These are phyloP conservation scores for Myxozyma udenii DNA, from an alignment of 805 yeast species.

Conservation along the genomic window DNA sequence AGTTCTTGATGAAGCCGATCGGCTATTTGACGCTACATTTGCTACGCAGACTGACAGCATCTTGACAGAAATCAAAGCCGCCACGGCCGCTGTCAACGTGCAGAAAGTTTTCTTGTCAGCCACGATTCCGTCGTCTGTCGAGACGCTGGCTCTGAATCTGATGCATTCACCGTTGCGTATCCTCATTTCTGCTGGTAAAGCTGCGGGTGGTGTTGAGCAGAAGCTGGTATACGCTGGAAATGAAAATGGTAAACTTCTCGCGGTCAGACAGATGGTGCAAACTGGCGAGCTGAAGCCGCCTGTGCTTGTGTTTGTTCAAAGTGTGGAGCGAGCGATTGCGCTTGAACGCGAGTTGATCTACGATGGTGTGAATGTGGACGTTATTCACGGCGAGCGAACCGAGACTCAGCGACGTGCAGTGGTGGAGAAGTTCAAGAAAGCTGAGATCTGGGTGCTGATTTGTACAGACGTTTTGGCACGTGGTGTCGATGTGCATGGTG, in stretches of 20 bases:
- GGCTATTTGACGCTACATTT: slow-evolving; percentile 81
- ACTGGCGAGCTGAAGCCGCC: slow-evolving; percentile 87
- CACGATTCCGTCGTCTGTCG: slow-evolving; percentile 90
- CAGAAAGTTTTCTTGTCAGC: slow-evolving; percentile 88
- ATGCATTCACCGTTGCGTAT: slow-evolving; percentile 85
- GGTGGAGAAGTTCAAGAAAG: slow-evolving; percentile 78
- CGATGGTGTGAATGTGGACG: slow-evolving; percentile 90
- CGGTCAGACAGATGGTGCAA: slow-evolving; percentile 81
- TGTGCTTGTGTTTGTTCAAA: slow-evolving; percentile 84
- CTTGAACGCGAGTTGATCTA: slow-evolving; percentile 87
- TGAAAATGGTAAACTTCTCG: slow-evolving; percentile 92
- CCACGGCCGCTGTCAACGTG: slow-evolving; percentile 44
- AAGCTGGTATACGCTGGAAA: slow-evolving; percentile 80
- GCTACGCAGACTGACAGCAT: slow-evolving; percentile 88
- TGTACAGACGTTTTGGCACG: slow-evolving; percentile 95
- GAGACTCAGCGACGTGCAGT: slow-evolving; percentile 81
- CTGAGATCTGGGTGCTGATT: slow-evolving; percentile 92
- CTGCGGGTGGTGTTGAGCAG: slow-evolving; percentile 79
- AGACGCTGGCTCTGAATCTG: slow-evolving; percentile 77
- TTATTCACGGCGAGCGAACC: slow-evolving; percentile 91
- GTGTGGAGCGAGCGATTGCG: slow-evolving; percentile 91
- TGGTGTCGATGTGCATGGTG: slow-evolving; percentile 97
- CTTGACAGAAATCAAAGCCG: slow-evolving; percentile 42
- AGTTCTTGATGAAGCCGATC: slow-evolving; percentile 94
- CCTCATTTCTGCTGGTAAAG: slow-evolving; percentile 72